Base-by-base conservation (phyloP, 2,329 filamentous ascomycete species). In the Colletotrichum eremochloae region DNA sequence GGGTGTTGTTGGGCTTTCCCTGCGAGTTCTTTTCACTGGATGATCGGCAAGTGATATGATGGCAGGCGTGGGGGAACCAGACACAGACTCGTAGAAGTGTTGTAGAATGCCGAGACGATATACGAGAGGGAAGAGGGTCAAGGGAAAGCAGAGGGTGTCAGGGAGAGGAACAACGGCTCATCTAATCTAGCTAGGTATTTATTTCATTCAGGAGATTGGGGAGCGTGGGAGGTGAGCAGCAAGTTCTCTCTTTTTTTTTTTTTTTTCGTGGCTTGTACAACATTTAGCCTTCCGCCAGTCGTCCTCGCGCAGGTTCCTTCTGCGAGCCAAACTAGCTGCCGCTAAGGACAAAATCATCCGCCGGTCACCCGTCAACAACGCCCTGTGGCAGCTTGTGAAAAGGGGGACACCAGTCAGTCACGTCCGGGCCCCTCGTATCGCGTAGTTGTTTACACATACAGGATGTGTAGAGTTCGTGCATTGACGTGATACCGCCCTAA, bases 341-440 rank as follows among this genome's bases (percentile, higher is more conserved):
- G 50, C 64, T 29, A 64, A 46, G 58, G n/a, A 11, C 36, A 63
- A 24, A 15, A 60, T 72, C 53, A 53, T 14, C 56, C 64, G 55
- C 40, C 55, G 24, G 65, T 72, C 69, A 64, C 31, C 58, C 67
- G 67, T 68, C 67, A 64, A 63, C 33, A 46, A 48, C 64, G 66
- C 38, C 44, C 29, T 53, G 24, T 1, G 33, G 24, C 64, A 71
- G 50, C 64, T 63, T 63, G 53, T 68, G 52, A 40, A 53, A 38
- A 53, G 40, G 58, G 44, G 36, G 31, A 11, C 31, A 14, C 52
- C 64, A 57, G 56, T 71, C 58, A 48, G 44, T 46, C 44, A 46
- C 57, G 33, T 63, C 50, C 33, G 31, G 31, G 18, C 20, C 42
- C 18, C 18, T 44, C 42, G 60, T 50, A 20, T 62, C 56, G 24